Evolutionary conservation across 2,329 filamentous ascomycete genomes (phyloP).

Genomic region (Annulohypoxylon truncatum): DNA sequence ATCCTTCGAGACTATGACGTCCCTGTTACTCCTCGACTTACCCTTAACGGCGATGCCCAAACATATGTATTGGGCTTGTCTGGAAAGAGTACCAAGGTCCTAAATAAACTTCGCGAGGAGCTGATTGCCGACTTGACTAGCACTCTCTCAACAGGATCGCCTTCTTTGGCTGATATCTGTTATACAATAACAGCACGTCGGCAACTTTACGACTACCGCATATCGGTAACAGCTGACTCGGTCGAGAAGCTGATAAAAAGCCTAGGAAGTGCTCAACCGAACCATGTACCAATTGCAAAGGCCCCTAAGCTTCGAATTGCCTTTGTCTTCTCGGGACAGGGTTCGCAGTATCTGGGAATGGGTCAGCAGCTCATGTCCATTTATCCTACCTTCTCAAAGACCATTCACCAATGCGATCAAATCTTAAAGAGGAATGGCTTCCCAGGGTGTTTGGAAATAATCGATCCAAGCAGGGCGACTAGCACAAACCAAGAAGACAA

Average conservation of each 20-base stretch:
- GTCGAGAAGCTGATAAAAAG: not conserved
- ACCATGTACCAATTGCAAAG: not conserved
- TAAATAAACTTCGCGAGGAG: not conserved
- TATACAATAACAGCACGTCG: not conserved
- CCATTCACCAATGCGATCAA: not conserved
- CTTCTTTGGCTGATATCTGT: not conserved
- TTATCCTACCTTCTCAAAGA: not conserved
- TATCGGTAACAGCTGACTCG: not conserved
- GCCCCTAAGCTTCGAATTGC: not conserved
- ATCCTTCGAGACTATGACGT: constrained; percentile 4
- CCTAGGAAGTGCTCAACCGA: not conserved
- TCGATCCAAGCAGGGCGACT: not conserved
- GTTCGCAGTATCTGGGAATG: not conserved
- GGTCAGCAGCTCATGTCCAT: constrained; percentile 2
- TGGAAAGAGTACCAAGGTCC: not conserved
- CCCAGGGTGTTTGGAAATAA: not conserved
- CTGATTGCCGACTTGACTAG: not conserved
- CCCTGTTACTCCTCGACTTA: not conserved
- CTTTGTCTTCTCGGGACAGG: not conserved
- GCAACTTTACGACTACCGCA: not conserved
- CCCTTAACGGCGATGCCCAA: not conserved
- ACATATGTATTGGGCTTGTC: not conserved
- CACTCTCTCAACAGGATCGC: not conserved
- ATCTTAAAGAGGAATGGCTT: not conserved
- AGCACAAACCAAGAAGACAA: not conserved